Evolutionary conservation across 768 basidiomycete genomes (phyloP), one percentile per base, ranked within the genome.

Genomic region (Tulasnella sp.): DNA sequence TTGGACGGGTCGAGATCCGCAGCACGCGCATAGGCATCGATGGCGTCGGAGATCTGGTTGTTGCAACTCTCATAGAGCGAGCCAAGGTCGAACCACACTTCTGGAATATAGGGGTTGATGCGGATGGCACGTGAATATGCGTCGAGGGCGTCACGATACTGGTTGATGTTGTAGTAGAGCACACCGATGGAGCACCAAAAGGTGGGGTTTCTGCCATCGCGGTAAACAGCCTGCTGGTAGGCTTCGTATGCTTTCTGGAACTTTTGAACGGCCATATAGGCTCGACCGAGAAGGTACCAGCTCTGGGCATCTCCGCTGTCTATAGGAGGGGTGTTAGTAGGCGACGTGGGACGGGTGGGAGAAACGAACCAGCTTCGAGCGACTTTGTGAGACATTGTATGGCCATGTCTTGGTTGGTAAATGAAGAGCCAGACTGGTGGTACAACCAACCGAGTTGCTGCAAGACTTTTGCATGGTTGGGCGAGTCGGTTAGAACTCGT

Each of bases 141-240:
- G 66, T 99, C 96, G 35, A 99, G 82, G 2, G 94, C 94, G 66
- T 99, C 96, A 51, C 93, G 90, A 74, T 89, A 99, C 68, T 99
- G 96, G 71, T 97, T 98, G 74, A 99, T 97, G 68, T 99, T 93
- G 77, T 96, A 99, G 69, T 99, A 99, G 1, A 99, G 78, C 0
- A 99, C 96, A 45, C 96, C 96, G 65, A 99, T 99, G 21, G 91
- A 94, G 68, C 94, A 98, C 96, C 96, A 98, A 71, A 97, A 99
- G 0, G 96, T 97, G 0, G 96, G 96, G 68, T 98, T 99, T 58
- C 92, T 88, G 19, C 94, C 96, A 65, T 99, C 96, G 52, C 94
- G 87, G 71, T 98, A 98, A 15, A 99, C 92, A 17, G 96, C 94
- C 69, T 99, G 96, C 65, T 99, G 96, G 68, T 98, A 98, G 0